These are phyloP conservation scores for Phaeosphaeriaceae sp. DNA, from an alignment of 2,329 filamentous ascomycete genomes.

Conservation along the genomic window DNA sequence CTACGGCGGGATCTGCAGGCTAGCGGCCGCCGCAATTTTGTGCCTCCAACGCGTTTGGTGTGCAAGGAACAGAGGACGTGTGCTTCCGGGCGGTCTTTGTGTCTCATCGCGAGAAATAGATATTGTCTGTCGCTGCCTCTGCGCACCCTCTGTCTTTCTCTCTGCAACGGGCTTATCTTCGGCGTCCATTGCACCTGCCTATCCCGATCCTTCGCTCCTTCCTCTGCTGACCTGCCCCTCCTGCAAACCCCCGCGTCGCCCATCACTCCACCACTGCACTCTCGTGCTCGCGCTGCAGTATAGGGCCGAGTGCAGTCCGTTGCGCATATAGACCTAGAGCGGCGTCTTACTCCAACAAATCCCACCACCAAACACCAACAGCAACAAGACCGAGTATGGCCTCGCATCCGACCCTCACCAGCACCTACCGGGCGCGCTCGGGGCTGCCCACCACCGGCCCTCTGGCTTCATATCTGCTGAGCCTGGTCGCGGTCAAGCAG, in stretches of 20 bases:
- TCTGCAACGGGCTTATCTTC: not conserved
- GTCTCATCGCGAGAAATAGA: not conserved
- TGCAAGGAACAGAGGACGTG: not conserved
- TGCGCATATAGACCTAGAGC: not conserved
- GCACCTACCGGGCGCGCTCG: slow-evolving; percentile 56
- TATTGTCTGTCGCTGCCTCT: not conserved
- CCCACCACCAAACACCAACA: not conserved
- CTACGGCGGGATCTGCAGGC: not conserved
- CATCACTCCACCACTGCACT: not conserved
- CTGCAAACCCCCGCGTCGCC: slow-evolving; percentile 10
- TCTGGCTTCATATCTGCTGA: slow-evolving; percentile 57
- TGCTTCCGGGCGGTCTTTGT: not conserved
- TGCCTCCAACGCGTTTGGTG: slow-evolving; percentile 9
- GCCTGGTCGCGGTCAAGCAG: slow-evolving; percentile 58
- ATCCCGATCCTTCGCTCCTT: slow-evolving; percentile 1
- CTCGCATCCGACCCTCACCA: slow-evolving; percentile 42
- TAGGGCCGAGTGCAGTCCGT: not conserved
- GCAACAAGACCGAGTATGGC: slow-evolving; percentile 33
- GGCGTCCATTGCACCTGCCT: not conserved
- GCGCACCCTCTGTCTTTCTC: slow-evolving; percentile 10
- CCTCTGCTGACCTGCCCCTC: slow-evolving; percentile 5
- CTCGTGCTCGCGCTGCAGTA: not conserved
- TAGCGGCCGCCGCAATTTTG: slow-evolving; percentile 22
- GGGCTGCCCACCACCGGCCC: slow-evolving; percentile 51
- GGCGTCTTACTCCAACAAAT: too few relatives aligned